A percentile compares a stretch with the other conserved stretches of the same genome.
Evolutionary conservation across 208 protist species (phyloP).

Genomic region (Trypanosoma cruzi): DNA sequence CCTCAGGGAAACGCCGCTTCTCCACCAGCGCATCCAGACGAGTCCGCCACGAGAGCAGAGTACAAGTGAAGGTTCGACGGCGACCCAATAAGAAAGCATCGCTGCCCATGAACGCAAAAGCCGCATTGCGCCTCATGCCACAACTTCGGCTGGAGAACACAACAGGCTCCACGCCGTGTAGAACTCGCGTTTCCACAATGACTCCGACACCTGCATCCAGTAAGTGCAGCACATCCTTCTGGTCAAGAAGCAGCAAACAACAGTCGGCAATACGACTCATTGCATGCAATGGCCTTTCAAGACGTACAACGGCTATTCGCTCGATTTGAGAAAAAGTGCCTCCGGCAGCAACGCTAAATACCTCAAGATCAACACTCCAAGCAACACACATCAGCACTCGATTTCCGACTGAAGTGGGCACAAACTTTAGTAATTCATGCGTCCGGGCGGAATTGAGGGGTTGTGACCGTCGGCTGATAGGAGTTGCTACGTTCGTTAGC

Average conservation of each 20-base stretch:
- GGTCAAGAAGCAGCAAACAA: conserved; percentile 51
- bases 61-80: conserved; percentile 38
- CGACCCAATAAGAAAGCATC: conserved; percentile 44
- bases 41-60: conserved; percentile 66
- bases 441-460: conserved; percentile 28
- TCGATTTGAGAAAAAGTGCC: conserved; percentile 35
- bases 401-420: conserved; percentile 28
- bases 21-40: conserved; percentile 57
- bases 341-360: conserved; percentile 43
- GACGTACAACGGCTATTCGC: conserved; percentile 30
- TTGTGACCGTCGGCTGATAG: conserved; percentile 38
- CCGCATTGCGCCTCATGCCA: conserved; percentile 42
- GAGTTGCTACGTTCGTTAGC: conserved; percentile 26
- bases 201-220: conserved; percentile 57
- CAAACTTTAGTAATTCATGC: conserved; percentile 54
- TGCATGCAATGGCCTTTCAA: conserved; percentile 41
- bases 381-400: conserved; percentile 51
- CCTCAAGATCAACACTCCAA: conserved; percentile 59
- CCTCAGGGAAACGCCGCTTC: conserved; percentile 41
- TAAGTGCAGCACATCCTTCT: conserved; percentile 40
- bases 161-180: conserved; percentile 39
- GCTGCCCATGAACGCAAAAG: conserved; percentile 33
- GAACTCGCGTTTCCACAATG: conserved; percentile 55
- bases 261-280: conserved; percentile 42
- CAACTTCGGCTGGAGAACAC: conserved; percentile 31